Evolutionary conservation across 78 protist species (phyloP), one percentile per base, ranked within the genome.

Genomic region (Emiliania huxleyi): DNA sequence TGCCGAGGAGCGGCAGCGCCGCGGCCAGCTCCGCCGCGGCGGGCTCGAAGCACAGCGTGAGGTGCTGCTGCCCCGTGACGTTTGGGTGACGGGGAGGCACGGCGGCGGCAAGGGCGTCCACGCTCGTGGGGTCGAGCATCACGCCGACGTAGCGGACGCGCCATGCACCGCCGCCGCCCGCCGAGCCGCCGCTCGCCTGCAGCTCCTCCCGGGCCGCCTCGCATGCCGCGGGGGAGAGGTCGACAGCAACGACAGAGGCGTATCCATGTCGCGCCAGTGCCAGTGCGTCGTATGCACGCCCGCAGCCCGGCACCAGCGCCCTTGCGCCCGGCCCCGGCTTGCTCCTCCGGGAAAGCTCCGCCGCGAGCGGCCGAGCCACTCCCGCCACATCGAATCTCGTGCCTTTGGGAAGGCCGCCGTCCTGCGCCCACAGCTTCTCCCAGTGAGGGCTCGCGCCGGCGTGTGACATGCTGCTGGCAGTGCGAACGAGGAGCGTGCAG

Each of bases 181-280:
- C n/a, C 23, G 4, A n/a, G n/a, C n/a, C n/a, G n/a, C n/a, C n/a
- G n/a, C n/a, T n/a, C n/a, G n/a, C n/a, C 75, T 62, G 11, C 23
- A 62, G 75, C 75, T 40, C 44, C n/a, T 77, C 85, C n/a, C 46
- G 44, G 2, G 85, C 85, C 33, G 85, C 85, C 85, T 77, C 85
- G 18, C 11, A 4, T 22, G 85, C 85, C n/a, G 85, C 40, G 33
- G 85, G n/a, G 21, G 85, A 77, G n/a, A 77, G 85, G 46, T 77
- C 85, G 46, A 77, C 23, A 1, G 85, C 85, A 12, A 40, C 46
- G 29, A 77, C 46, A 40, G 42, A n/a, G 48, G 8, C 46, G 85
- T 15, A 77, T 18, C 85, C 85, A 6, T 35, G 49, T 19, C 11
- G 3, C 0, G 85, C 85, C 46, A 77, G 85, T 1, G 42, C 85